Base-by-base conservation (phyloP, 208 protist genomes). In the Phytomonas francai region DNA sequence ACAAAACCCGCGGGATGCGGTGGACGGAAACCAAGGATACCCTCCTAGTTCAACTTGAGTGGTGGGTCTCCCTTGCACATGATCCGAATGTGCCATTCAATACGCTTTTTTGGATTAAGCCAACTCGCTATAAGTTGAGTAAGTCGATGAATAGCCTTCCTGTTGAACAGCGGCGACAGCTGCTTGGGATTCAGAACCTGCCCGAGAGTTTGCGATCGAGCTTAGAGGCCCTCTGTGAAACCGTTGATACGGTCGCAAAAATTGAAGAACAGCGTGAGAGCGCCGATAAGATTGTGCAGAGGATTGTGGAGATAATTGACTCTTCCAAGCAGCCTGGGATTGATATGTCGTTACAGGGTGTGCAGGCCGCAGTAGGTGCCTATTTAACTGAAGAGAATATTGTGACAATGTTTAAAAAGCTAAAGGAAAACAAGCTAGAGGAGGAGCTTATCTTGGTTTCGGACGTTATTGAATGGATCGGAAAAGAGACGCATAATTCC, bases 101-200 rank as follows among this genome's bases (percentile, higher is more conserved):
- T 71, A 92, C 88, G 29, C 77, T 96, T 22, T 96, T 91, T 75
- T 96, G 87, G 88, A 79, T 96, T 29, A 93, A 92, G 73, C 90
- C 90, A 51, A 92, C 82, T 5, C 82, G 88, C 34, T 93, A 90
- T 77, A 88, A 82, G 71, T 80, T 96, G 36, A 82, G 77, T 14
- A 85, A 89, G 67, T 91, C 90, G 30, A 91, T 96, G 85, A 91
- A 87, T 67, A 79, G 79, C 45, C 63, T 96, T 33, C 90, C 90
- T 19, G 63, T 92, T 22, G 79, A 88, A 56, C 87, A 93, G 67
- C 87, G 90, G 63, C 86, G 84, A 27, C 85, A 96, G 75, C 67
- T 96, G 54, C 70, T 96, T 39, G 90, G 88, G 70, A 96, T 96
- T 76, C 86, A 93, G 63, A 87, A 91, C 74, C 73, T 96, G 28